Base-by-base conservation (phyloP, 129 eudicot genomes). In the Flaveria sonorensis region DNA sequence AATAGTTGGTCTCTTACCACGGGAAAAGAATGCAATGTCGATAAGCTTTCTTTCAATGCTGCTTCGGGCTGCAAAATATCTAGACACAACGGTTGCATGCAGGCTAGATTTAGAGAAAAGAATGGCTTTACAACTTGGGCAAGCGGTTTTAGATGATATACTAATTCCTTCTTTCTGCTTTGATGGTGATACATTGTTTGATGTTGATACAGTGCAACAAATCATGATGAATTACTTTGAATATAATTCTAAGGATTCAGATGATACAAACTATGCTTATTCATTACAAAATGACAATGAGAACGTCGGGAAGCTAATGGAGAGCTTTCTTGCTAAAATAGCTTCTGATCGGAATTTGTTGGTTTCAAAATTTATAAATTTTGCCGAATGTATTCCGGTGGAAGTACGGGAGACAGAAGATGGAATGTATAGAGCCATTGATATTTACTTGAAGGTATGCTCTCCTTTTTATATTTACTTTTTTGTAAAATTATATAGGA, bases 1-100 rank as follows among this genome's bases (percentile, higher is more conserved):
- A 16, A 89, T 95, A 79, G 99, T 92, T 21, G 84, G 97, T 78
- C 94, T 95, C 63, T 76, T 95, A 47, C 97, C 97, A 42, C 85
- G 91, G 71, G 97, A 91, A 88, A 89, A 83, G 77, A 91, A 91
- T 75, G 85, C 91, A 10, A 79, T 88, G 40, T 89, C 99, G 1
- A 92, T 95, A 55, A 89, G 99, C 80, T 91, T 95, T 84, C 92
- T 95, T 47, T 86, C 99, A 7, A 91, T 92, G 97, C 77, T 95
- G 72, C 97, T 92, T 70, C 84, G 97, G 46, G 89, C 96, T 39
- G 86, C 97, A 4, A 89, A 85, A 80, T 86, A 77, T 72, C 82
- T 93, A 2, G 93, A 93, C 71, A 87, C 98, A 36, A 85, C 98
- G 7, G 85, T 89, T 15, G 89, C 98, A 4, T 93, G 98, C 79